Evolutionary conservation across 2,329 filamentous ascomycete species (phyloP), one percentile per base, ranked within the genome.

Genomic region (Clonostachys byssicola): DNA sequence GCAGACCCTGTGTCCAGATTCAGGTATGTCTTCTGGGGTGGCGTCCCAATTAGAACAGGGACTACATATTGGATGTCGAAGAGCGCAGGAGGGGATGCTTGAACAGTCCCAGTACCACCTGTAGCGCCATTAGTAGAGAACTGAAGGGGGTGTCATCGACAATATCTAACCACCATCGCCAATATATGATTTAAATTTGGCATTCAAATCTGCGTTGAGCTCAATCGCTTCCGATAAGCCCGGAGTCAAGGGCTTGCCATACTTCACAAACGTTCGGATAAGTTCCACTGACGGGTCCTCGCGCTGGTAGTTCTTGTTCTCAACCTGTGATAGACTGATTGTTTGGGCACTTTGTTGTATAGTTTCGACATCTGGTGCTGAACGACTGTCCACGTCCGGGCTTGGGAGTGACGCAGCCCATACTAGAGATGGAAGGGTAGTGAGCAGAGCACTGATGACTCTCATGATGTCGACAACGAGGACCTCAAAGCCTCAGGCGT

Each of bases 1-100:
- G 85, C 55, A 12, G 67, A 70, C 5, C 67, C 67, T 13, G 87
- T 91, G 54, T 91, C 88, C 50, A 91, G 77, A 60, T 89, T 85
- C 50, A 91, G 62, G 49, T 81, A 76, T 52, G 89, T 60, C 4
- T 69, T 77, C 55, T 85, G 81, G 6, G 61, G 53, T 6, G 73
- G 74, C 2, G 59, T 76, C 41, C 86, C 88, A 51, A 90, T 70
- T 3, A 70, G 73, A 42, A 90, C 79, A 0, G 83, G 80, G 47
- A 78, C 74, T 33, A 84, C 66, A 48, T 83, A 86, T 58, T 83
- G 74, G 5, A 68, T 66, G 52, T 86, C 82, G 43, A 71, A 56
- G 43, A 62, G 61, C 30, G 55, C 51, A 2, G 70, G 59, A 4
- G 59, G 58, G 6, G 59, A 54, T 6, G 59, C 58, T 17, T 49